Conservation (phyloP, 805 yeast genomes). For the Schwanniomyces vanrijiae region DNA sequence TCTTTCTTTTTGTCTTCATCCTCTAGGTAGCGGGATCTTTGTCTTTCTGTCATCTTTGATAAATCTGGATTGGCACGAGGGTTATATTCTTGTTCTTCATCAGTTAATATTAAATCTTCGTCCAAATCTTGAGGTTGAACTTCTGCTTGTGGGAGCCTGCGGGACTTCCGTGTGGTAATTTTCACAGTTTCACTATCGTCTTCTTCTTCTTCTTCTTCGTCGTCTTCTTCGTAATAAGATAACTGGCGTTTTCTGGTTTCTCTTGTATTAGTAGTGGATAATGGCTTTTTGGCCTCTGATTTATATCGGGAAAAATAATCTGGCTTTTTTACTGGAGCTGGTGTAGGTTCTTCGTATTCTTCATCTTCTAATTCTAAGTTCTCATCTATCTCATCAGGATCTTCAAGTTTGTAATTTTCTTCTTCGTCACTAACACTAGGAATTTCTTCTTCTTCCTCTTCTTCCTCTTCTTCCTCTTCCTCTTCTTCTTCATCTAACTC, state of each 20-base stretch:
- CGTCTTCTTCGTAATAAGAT: constrained; percentile 38
- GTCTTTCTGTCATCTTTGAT: constrained; percentile 56
- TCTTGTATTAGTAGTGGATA: constrained; percentile 11
- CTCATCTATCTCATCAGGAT: constrained; percentile 37
- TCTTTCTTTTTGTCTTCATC: constrained; percentile 14
- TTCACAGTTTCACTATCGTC: constrained; percentile 9
- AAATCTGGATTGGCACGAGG: constrained; percentile 42
- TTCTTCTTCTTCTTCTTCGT: constrained; percentile 28
- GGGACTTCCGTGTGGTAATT: constrained; percentile 4
- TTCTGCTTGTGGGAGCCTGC: constrained; percentile 11
- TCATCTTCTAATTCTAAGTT: constrained; percentile 32
- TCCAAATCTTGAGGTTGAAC: constrained; percentile 32
- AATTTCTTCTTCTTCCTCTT: constrained; percentile 22
- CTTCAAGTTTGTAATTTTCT: constrained; percentile 30
- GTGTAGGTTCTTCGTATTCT: constrained; percentile 11
- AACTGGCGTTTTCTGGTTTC: constrained; percentile 37
- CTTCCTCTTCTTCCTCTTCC: constrained; percentile 22
- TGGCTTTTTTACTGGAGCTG: constrained; percentile 4
- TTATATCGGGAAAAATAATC: constrained; percentile 2
- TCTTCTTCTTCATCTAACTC: constrained; percentile 17
- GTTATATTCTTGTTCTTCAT: constrained; percentile 45
- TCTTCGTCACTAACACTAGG: constrained; percentile 28
- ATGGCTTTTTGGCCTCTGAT: not conserved
- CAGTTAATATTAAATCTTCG: constrained; percentile 36
- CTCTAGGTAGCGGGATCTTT: constrained; percentile 41